Base-by-base conservation (phyloP, 352 stramenopile genomes). In the Globisporangium radiosum region DNA sequence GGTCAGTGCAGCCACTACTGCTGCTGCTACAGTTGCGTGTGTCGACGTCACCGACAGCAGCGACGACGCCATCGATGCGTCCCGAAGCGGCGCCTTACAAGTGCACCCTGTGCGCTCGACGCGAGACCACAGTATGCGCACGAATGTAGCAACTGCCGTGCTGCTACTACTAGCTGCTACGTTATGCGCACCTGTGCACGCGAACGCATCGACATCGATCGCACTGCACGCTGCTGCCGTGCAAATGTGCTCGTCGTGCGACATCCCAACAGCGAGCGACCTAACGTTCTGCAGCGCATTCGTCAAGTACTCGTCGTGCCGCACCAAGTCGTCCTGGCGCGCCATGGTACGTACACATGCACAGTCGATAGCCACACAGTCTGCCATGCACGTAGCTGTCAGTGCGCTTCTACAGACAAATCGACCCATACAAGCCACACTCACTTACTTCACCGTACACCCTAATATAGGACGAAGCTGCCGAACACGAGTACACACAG, bases 271-370 rank as follows among this genome's bases (percentile, higher is more conserved):
- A 19, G 33, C 61, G n/a, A 55, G 45, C 8, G 59, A 68, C 11
- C 72, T 89, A 52, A 66, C 68, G n/a, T 91, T 91, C 56, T 91
- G 81, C 53, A 56, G 42, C 17, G 57, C 62, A 40, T 81, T 76
- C 56, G 64, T 86, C 48, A 54, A 50, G 7, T 91, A 84, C 59
- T 83, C 79, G 42, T 70, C 78, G 48, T 91, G 81, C 52, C 76
- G 69, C 56, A 75, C 67, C 1, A 62, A 64, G 36, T 48, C 70
- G 13, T 85, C 81, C 1, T 85, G 78, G 76, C 54, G 63, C 17
- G 51, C 71, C 7, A 80, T 91, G 81, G 77, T 76, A 49, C 4
- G 40, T 43, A 10, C 7, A 40, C 57, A 40, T 64, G 42, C 13
- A 25, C 50, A 14, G 37, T 15, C 25, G 25, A 33, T 33, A 33